Evolutionary conservation across 306 rosid genomes (phyloP), one percentile per base, ranked within the genome.

Genomic region (Acacia confusa): DNA sequence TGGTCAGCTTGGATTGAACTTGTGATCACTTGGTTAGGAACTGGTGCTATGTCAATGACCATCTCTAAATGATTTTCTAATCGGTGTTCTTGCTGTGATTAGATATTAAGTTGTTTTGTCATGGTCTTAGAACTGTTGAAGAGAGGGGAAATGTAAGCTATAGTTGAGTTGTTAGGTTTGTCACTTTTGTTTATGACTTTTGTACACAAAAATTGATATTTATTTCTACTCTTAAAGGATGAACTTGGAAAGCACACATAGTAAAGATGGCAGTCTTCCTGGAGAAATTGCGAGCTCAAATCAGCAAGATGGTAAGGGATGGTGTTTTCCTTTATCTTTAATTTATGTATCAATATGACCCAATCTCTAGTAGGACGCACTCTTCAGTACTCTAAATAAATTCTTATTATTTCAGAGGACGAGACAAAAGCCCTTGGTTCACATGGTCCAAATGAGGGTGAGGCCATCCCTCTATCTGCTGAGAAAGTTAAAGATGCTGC

Each of bases 401-500:
- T 82, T 63, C 40, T 53, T 67, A 50, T 87, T 67, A 73, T 82
- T 86, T 76, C 89, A 93, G 97, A 88, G 78, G 94, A 90, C 65
- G 92, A 88, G 81, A 76, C 92, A 47, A 88, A 87, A 83, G 81
- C 75, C 7, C 84, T 40, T 83, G 88, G 93, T 82, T 84, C 89
- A 65, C 45, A 92, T 89, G 86, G 78, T 79, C 94, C 84, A 74
- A 84, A 69, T 82, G 97, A 89, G 83, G 91, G 87, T 8, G 89
- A 85, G 82, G 77, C 79, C n/a, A 76, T 89, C 74, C 88, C 89
- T 32, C 83, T 94, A 84, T 89, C 91, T 53, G 60, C 86, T 75
- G 94, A 96, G 78, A 94, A 90, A 82, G 97, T 93, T 82, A 86
- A 92, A 88, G 94, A 84, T 75, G 98, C 99, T 41, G 97, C 98